Evolutionary conservation across 345 rosid genomes (phyloP).

Genomic region (Eucalyptus grandis): DNA sequence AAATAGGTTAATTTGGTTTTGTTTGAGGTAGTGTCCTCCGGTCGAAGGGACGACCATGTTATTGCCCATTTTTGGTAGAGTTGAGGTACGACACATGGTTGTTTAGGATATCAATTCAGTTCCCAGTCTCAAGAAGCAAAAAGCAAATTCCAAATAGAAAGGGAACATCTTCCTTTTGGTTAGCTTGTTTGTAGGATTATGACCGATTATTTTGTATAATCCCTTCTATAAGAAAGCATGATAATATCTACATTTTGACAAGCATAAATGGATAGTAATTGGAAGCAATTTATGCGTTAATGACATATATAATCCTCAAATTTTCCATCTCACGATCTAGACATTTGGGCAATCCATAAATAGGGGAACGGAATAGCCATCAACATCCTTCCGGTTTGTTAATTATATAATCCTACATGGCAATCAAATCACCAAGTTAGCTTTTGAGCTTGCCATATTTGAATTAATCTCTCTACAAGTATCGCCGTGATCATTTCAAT

Average conservation of each 20-base stretch:
- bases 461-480: not conserved
- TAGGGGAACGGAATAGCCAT: not conserved
- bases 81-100: too few species aligned
- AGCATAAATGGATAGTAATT: not conserved
- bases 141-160: not conserved
- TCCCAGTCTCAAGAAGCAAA: not conserved
- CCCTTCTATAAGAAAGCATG: not conserved
- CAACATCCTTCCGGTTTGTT: not conserved
- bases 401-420: not conserved
- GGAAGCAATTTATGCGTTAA: not conserved
- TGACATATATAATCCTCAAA: not conserved
- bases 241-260: not conserved
- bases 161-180: not conserved
- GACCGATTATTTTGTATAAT: not conserved
- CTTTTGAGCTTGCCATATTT: not conserved
- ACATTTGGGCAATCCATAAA: not conserved
- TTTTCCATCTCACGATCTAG: not conserved
- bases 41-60: too few species aligned
- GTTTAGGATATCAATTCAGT: not conserved
- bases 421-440: not conserved
- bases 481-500: accelerated
- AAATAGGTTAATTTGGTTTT: too few species aligned
- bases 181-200: not conserved
- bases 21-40: too few species aligned
- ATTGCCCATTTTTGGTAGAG: too few species aligned